Evolutionary conservation across 2,329 filamentous ascomycete species (phyloP).

Genomic region (Stagonosporopsis vannaccii): DNA sequence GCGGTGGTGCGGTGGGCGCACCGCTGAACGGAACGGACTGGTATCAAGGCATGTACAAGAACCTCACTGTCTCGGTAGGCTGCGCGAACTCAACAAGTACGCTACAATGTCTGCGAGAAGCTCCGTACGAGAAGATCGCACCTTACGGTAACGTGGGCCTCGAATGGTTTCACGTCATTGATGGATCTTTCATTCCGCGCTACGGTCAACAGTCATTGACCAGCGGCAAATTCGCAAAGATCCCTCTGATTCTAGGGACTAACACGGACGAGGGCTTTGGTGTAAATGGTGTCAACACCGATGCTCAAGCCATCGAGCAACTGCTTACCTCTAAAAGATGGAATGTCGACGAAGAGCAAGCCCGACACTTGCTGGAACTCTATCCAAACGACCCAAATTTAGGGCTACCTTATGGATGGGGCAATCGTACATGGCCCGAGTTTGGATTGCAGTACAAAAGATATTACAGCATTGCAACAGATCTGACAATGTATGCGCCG

Average conservation of each 20-base stretch:
- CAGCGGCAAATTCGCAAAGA: conserved; percentile 65
- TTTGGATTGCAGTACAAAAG: conserved; percentile 38
- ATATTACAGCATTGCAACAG: conserved; percentile 39
- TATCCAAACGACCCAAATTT: conserved; percentile 52
- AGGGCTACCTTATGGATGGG: conserved; percentile 53
- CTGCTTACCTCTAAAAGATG: conserved; percentile 44
- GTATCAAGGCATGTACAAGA: conserved; percentile 43
- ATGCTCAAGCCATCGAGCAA: conserved; percentile 42
- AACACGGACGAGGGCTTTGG: conserved; percentile 71
- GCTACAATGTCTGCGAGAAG: conserved; percentile 36
- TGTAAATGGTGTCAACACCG: conserved; percentile 59
- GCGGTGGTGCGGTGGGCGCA: conserved; percentile 42
- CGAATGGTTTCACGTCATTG: conserved; percentile 43
- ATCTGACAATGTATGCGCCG: conserved; percentile 41
- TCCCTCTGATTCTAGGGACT: conserved; percentile 68
- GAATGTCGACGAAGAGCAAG: conserved; percentile 33
- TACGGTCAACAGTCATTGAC: conserved; percentile 44
- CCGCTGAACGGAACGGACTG: conserved; percentile 42
- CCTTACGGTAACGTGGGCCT: conserved; percentile 38
- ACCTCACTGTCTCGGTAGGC: conserved; percentile 35
- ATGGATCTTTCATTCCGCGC: conserved; percentile 34
- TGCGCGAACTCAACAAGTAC: conserved; percentile 33
- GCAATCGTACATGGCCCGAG: conserved; percentile 40
- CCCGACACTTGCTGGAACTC: conserved; percentile 30
- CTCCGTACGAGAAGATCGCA: conserved; percentile 37